Evolutionary conservation across 2,329 filamentous ascomycete genomes (phyloP).

Genomic region (Aquanectria penicillioides): DNA sequence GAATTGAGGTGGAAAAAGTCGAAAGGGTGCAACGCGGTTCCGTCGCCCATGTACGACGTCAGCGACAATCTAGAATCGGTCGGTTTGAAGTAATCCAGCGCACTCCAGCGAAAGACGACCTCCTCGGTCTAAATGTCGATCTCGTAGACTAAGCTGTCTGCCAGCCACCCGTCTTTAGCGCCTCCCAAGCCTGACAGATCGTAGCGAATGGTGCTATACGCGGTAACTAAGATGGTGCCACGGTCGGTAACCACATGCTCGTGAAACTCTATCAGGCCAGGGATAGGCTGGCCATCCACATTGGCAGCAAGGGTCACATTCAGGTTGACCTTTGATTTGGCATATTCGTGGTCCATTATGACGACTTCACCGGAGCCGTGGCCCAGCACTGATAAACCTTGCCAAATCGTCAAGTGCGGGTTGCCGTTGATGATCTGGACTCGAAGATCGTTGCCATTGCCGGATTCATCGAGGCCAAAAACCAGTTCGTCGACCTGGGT

Average conservation of each 20-base stretch:
- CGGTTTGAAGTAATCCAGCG: conserved; percentile 45
- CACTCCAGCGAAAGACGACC: conserved; percentile 53
- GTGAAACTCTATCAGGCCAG: conserved; percentile 33
- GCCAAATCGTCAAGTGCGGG: conserved; percentile 44
- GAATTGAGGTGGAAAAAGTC: conserved; percentile 43
- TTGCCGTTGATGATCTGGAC: conserved; percentile 44
- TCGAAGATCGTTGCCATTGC: conserved; percentile 34
- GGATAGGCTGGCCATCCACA: background rate
- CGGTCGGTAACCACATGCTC: conserved; percentile 34
- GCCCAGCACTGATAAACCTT: conserved; percentile 38
- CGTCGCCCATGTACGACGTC: conserved; percentile 20
- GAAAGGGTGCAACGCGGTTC: conserved; percentile 20
- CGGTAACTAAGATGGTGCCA: conserved; percentile 37
- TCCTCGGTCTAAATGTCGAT: conserved; percentile 52
- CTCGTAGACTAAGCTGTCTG: conserved; percentile 52
- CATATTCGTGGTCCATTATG: conserved; percentile 44
- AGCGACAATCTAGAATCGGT: conserved; percentile 28
- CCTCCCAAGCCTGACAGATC: conserved; percentile 36
- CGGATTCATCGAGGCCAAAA: conserved; percentile 34
- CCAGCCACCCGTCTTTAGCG: conserved; percentile 21
- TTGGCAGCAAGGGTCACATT: conserved; percentile 17
- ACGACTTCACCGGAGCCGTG: conserved; percentile 46
- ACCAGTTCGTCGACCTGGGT: conserved; percentile 43
- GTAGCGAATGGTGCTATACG: conserved; percentile 35
- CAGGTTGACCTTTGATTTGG: conserved; percentile 23